Conservation (phyloP, 78 protist genomes). For the Reticulomyxa filosa region DNA sequence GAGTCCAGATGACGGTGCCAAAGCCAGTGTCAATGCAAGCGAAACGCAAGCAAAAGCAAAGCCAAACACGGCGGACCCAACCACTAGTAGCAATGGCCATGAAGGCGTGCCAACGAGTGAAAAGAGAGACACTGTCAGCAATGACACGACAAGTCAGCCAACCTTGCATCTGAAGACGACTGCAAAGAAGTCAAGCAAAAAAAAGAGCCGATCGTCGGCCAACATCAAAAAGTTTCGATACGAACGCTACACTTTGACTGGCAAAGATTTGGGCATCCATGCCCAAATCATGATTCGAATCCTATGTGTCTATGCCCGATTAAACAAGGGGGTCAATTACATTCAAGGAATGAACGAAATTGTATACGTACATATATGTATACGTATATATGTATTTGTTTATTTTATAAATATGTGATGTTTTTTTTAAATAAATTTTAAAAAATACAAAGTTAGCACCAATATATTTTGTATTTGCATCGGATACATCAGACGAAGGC, state of each 20-base stretch:
- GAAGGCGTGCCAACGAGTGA: no score
- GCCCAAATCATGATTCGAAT: not conserved
- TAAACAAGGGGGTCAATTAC: conserved; percentile 19
- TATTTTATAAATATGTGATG: not conserved
- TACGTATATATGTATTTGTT: not conserved
- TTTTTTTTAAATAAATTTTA: conserved; percentile 4
- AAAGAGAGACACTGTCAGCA: no score
- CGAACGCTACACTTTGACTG: no score
- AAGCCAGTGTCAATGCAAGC: no score
- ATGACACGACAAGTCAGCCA: no score
- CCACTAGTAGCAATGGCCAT: no score
- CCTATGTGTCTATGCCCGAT: conserved; percentile 19
- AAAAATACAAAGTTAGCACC: conserved; percentile 27
- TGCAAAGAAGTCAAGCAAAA: no score
- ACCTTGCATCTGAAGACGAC: no score
- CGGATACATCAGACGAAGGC: not conserved
- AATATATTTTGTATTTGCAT: conserved; percentile 3
- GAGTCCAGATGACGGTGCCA: no score
- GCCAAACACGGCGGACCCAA: no score
- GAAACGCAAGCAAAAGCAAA: no score
- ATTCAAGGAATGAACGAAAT: not conserved
- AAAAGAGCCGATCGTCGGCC: no score
- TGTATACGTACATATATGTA: not conserved
- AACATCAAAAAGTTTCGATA: not conserved
- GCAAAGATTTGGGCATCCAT: not conserved